Evolutionary conservation across 768 basidiomycete species (phyloP), one percentile per base, ranked within the genome.

Genomic region (Kwoniella mangroviensis): DNA sequence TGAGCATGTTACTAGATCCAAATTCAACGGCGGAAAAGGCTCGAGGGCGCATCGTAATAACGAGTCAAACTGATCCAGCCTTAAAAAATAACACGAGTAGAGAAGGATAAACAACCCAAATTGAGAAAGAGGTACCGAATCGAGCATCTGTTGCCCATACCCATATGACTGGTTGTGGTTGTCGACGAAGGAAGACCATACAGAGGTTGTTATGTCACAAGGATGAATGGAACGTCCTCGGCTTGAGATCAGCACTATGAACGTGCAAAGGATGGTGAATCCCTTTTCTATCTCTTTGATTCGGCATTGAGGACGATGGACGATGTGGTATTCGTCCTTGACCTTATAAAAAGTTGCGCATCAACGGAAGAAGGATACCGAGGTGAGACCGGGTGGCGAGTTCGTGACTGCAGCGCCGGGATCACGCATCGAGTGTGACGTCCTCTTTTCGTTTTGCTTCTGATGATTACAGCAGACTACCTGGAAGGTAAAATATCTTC

Each of bases 1-100:
- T 68, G 59, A 68, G 67, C 67, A 61, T 68, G 42, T 43, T 61
- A 49, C 45, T 40, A 58, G 58, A 24, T 53, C 51, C 24, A 26
- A 53, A 17, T 53, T 60, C 58, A 42, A 68, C 34, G 51, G 57
- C 49, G 67, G 59, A 61, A 51, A 61, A 62, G 67, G 67, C 67
- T 68, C 67, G 67, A 68, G 67, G 67, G 59, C 59, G 58, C 67
- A 68, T 68, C 59, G 21, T 34, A 22, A 26, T 26, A 17, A n/a
- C n/a, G n/a, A 60, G 4, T 7, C 40, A 12, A 6, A 42, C 15
- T 42, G 12, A 19, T 17, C n/a, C n/a, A 26, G 28, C 43, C n/a
- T n/a, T 0, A 22, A 21, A 19, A n/a, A 3, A n/a, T 12, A 54
- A 49, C 2, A 49, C 45, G 19, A 49, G 19, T 49, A 49, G 4